Percentiles rank a stretch among this genome's conserved stretches.
Conservation (phyloP, 768 basidiomycete genomes). For the Tylopilus plumbeoviolaceoides region DNA sequence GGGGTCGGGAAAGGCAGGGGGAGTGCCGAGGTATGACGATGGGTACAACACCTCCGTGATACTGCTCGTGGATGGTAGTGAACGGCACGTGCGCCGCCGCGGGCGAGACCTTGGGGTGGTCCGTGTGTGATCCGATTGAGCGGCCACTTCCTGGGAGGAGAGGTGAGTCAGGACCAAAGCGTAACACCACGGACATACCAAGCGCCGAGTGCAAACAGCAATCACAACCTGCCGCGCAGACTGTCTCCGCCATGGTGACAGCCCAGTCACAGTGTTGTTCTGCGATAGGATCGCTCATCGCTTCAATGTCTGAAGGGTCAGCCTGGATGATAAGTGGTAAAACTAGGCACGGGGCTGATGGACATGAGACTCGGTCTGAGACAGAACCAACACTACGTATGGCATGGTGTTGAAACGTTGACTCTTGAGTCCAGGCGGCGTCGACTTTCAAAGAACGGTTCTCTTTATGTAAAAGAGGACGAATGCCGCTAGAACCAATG, state of each 20-base stretch:
- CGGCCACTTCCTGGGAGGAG: slow-evolving; percentile 8
- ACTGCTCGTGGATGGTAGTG: slow-evolving; percentile 18
- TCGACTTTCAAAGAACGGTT: not conserved
- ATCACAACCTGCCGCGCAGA: slow-evolving; percentile 7
- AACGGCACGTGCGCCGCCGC: slow-evolving; percentile 2
- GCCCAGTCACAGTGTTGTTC: slow-evolving; percentile 12
- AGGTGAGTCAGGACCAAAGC: not conserved
- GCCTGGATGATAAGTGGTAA: not conserved
- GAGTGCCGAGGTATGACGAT: slow-evolving; percentile 12
- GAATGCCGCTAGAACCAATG: not conserved
- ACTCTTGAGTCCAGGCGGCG: not conserved
- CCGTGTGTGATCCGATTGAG: not conserved
- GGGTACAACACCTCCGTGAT: slow-evolving; percentile 26
- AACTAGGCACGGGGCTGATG: not conserved
- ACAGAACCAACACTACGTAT: not conserved
- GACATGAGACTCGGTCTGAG: slow-evolving; percentile 3
- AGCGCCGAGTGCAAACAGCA: slow-evolving; percentile 8
- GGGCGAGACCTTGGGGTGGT: slow-evolving; percentile 2
- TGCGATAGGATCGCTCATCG: not conserved
- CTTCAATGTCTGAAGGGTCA: not conserved
- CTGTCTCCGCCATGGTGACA: slow-evolving; percentile 7
- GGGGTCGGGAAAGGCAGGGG: slow-evolving; percentile 10
- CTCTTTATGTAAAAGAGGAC: not conserved
- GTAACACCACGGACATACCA: not conserved
- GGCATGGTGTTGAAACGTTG: no score